phyloP scores from a whole-genome alignment of 331 rosid genomes.

The Malus hybrid region DNA sequence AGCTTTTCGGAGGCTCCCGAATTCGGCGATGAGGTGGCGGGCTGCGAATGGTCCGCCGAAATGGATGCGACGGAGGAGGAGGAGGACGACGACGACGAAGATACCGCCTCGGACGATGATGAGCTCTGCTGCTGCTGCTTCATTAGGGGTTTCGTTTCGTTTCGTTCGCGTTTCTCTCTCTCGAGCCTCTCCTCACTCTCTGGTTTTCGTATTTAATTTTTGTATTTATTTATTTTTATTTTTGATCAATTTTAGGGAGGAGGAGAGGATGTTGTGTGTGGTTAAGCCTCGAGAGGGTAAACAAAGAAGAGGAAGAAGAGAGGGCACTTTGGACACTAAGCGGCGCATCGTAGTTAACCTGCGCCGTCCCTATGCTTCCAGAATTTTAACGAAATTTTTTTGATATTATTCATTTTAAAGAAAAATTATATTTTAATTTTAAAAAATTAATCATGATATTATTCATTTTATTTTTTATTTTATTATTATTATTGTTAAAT shows the following conservation, averaged over 20 bases:
- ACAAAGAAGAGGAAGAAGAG: background rate
- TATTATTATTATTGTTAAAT: too few species aligned
- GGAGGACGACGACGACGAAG: conserved; percentile 19
- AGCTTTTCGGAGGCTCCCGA: conserved; percentile 37
- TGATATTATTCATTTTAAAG: accelerated
- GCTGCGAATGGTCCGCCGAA: conserved; percentile 49
- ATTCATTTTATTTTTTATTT: too few species aligned
- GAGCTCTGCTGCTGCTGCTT: conserved; percentile 51
- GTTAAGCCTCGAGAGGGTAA: background rate
- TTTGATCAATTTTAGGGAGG: conserved; percentile 1
- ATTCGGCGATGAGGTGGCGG: conserved; percentile 39
- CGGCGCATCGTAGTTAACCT: conserved; percentile 34
- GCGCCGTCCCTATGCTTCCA: conserved; percentile 17
- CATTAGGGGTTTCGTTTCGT: conserved; percentile 30
- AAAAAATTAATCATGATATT: too few species aligned
- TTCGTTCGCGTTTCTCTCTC: background rate
- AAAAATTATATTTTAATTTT: too few species aligned
- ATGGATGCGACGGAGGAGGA: conserved; percentile 45
- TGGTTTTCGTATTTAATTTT: background rate
- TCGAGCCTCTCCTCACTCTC: background rate
- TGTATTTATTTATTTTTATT: background rate
- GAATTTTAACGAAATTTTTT: too few species aligned
- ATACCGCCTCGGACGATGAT: conserved; percentile 66
- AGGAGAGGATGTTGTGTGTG: too few species aligned
- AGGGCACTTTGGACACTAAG: conserved; percentile 28